A percentile compares a stretch with the other conserved stretches of the same genome.
These are phyloP conservation scores for Plasmodium cynomolgi DNA, from an alignment of 169 alveolate species.

Conservation along the genomic window DNA sequence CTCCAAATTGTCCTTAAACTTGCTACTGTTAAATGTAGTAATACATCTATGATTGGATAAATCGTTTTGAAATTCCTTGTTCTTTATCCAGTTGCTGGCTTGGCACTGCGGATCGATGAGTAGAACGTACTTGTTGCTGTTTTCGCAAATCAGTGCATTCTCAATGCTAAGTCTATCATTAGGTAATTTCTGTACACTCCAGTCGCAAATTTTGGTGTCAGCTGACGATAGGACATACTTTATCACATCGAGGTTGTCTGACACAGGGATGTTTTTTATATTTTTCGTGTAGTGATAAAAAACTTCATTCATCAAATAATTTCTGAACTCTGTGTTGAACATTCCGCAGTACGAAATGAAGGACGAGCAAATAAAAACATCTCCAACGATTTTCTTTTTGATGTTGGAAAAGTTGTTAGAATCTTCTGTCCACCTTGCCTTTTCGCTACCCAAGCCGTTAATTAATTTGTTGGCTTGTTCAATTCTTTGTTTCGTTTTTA, in stretches of 20 bases:
- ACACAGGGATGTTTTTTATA: slow-evolving; percentile 89
- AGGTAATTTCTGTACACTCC: slow-evolving; percentile 85
- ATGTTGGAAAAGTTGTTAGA: slow-evolving; percentile 92
- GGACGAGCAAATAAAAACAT: slow-evolving; percentile 94
- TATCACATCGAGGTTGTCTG: slow-evolving; percentile 56
- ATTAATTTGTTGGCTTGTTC: slow-evolving; percentile 95
- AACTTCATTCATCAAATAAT: slow-evolving; percentile 89
- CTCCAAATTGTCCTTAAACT: slow-evolving; percentile 93
- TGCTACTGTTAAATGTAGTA: slow-evolving; percentile 87
- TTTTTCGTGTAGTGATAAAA: slow-evolving; percentile 88
- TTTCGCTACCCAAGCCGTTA: slow-evolving; percentile 94
- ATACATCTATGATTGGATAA: slow-evolving; percentile 89
- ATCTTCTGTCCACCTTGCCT: slow-evolving; percentile 94
- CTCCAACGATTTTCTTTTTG: slow-evolving; percentile 93
- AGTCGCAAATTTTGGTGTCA: slow-evolving; percentile 77
- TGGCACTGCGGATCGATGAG: slow-evolving; percentile 89
- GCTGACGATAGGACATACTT: slow-evolving; percentile 56
- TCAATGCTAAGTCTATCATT: slow-evolving; percentile 86
- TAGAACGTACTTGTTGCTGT: slow-evolving; percentile 84
- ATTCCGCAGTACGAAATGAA: slow-evolving; percentile 96
- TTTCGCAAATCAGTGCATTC: slow-evolving; percentile 86
- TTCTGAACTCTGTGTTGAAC: slow-evolving; percentile 95
- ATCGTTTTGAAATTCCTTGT: slow-evolving; percentile 79
- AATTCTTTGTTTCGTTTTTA: slow-evolving; percentile 92
- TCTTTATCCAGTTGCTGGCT: slow-evolving; percentile 86